Base-by-base conservation (phyloP, 495 filamentous ascomycete genomes). In the Xylaria sp. region DNA sequence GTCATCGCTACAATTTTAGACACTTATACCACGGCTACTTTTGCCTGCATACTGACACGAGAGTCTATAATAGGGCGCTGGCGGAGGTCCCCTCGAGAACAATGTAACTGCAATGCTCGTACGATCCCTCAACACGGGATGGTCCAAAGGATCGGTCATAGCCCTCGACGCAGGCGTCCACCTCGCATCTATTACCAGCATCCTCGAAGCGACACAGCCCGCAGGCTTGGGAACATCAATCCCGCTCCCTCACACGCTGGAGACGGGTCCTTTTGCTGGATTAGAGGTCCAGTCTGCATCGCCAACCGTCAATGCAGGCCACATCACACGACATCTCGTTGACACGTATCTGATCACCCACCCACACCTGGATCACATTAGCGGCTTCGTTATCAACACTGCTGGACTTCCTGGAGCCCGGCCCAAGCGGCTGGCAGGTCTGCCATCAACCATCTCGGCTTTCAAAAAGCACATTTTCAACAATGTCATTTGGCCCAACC, bases 391-490 rank as follows among this genome's bases (percentile, higher is more conserved):
- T 29, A 92, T 98, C 75, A 98, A 97, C 80, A 97, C 95, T 1
- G 94, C 95, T 31, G 88, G 91, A 26, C 87, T 97, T 29, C 89
- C 87, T n/a, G 91, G 90, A 41, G 85, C 84, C 53, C 88, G 88
- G 17, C 92, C 93, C 8, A 99, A 98, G 78, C 85, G 90, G 26
- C 82, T 99, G 12, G 93, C 94, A 6, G 96, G 92, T 9, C 81
- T 98, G 3, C 94, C 95, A 0, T 90, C 88, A 21, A 95, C 94
- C 43, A 93, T 99, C 53, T 84, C 90, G 17, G 94, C 95, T 3
- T 89, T 99, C 78, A 97, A 97, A 77, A 88, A 85, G 12, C 94
- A 99, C 80, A 92, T 99, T 68, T 99, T 98, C 84, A 99, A 99
- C 81, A 94, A 97, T 76, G 80, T 98, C 55, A 97, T 99, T 63